Percentiles rank a stretch among this genome's conserved stretches.
Evolutionary conservation across 2,329 filamentous ascomycete species (phyloP).

Genomic region (Hypoxylon sp.): DNA sequence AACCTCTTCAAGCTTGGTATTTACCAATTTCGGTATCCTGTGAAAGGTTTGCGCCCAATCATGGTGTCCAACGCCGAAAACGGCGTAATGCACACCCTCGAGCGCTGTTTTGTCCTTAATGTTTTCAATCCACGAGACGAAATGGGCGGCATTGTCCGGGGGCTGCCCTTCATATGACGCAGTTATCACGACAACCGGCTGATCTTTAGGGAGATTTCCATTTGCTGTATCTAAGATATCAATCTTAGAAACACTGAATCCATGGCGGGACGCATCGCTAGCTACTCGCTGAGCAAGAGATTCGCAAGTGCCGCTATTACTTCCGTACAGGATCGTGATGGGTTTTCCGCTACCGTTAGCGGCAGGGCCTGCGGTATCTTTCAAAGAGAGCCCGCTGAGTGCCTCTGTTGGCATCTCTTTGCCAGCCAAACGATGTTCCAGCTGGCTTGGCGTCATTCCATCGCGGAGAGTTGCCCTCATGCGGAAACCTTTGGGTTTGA

Average conservation of each 20-base stretch:
- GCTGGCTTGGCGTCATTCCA: slow-evolving; percentile 60
- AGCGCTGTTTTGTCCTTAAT: slow-evolving; percentile 65
- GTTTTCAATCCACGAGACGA: slow-evolving; percentile 75
- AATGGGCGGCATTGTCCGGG: slow-evolving; percentile 78
- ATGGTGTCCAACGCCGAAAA: slow-evolving; percentile 76
- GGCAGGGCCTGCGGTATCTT: slow-evolving; percentile 20
- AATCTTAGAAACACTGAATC: slow-evolving; percentile 69
- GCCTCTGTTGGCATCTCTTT: slow-evolving; percentile 33
- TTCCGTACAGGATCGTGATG: slow-evolving; percentile 79
- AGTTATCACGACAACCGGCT: slow-evolving; percentile 76
- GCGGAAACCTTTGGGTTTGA: slow-evolving; percentile 67
- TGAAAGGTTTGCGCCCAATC: slow-evolving; percentile 69
- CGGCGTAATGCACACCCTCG: slow-evolving; percentile 72
- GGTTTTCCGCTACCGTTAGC: slow-evolving; percentile 55
- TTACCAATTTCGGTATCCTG: slow-evolving; percentile 67
- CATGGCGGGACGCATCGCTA: slow-evolving; percentile 69
- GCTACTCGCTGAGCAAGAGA: slow-evolving; percentile 75
- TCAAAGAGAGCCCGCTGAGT: slow-evolving; percentile 23
- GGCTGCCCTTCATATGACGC: slow-evolving; percentile 82
- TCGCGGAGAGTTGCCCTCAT: slow-evolving; percentile 66
- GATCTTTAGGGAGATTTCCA: slow-evolving; percentile 70
- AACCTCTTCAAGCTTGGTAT: slow-evolving; percentile 61
- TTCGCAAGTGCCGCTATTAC: slow-evolving; percentile 82
- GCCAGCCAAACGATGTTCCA: slow-evolving; percentile 63
- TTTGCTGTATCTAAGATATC: slow-evolving; percentile 73